A percentile compares a stretch with the other conserved stretches of the same genome.
Conservation (phyloP, 768 basidiomycete genomes). For the Russula earlei region DNA sequence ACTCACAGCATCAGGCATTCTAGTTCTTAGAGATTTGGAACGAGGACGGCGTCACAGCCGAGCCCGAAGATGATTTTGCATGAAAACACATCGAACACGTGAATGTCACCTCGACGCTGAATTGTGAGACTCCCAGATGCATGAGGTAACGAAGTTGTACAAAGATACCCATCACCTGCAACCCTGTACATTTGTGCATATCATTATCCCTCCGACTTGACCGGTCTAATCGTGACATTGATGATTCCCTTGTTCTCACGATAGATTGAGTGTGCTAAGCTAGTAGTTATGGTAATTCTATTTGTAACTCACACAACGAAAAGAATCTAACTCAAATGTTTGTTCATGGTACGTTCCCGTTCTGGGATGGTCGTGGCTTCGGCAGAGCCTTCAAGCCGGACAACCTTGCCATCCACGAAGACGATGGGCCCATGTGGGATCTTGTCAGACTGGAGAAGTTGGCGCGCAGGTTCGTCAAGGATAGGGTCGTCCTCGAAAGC, state of each 20-base stretch:
- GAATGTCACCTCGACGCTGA: background rate
- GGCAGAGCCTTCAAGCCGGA: constrained; percentile 11
- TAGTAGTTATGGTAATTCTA: background rate
- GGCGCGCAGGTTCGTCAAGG: constrained; percentile 47
- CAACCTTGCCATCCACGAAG: constrained; percentile 38
- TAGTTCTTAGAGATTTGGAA: constrained; percentile 77
- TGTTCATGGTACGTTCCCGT: background rate
- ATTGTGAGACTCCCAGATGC: background rate
- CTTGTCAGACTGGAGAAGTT: constrained; percentile 32
- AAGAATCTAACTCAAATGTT: background rate
- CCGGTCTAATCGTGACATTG: background rate
- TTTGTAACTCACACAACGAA: background rate
- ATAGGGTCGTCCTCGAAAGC: constrained; percentile 55
- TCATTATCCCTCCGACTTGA: constrained; percentile 11
- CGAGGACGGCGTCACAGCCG: constrained; percentile 65
- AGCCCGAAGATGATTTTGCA: constrained; percentile 34
- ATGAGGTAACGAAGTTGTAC: background rate
- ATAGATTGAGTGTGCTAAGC: background rate
- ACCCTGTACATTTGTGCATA: constrained; percentile 13
- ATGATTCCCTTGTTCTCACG: background rate
- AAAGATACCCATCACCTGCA: background rate
- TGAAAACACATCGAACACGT: background rate
- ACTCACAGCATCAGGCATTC: background rate
- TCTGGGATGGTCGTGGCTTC: background rate
- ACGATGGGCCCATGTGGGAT: constrained; percentile 49